phyloP scores from a whole-genome alignment of 495 filamentous ascomycete species.

The Neurospora sp. region DNA sequence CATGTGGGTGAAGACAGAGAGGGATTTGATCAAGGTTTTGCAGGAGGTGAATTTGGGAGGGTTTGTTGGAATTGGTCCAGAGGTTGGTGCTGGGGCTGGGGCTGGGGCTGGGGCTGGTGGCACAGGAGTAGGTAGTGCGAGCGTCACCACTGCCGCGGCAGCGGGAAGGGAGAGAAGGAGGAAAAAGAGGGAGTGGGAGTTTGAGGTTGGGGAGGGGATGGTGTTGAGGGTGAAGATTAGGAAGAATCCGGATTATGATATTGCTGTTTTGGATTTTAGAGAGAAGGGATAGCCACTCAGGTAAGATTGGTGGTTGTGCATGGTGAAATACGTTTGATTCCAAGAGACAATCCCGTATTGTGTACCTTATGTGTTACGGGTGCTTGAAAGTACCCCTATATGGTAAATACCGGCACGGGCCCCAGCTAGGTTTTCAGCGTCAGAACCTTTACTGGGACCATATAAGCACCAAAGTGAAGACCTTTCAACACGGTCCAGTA shows the following conservation, averaged over 20 bases:
- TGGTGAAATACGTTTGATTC: neutral
- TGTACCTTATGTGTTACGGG: neutral
- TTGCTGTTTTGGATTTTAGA: neutral
- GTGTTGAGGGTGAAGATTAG: neutral
- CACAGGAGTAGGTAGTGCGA: too few relatives aligned
- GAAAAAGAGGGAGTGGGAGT: neutral
- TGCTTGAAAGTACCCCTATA: neutral
- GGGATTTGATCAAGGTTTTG: neutral
- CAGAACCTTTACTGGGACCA: neutral
- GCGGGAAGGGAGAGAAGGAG: neutral
- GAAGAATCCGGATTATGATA: neutral
- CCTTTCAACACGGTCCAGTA: neutral
- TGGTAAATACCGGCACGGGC: neutral
- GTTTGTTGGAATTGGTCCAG: too few relatives aligned
- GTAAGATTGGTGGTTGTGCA: neutral
- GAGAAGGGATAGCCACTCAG: neutral
- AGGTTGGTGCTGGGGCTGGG: neutral
- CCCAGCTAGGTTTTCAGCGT: neutral
- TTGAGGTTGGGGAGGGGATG: neutral
- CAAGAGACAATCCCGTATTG: neutral
- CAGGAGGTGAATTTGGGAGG: too few relatives aligned
- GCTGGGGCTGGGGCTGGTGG: neutral
- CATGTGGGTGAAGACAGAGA: neutral
- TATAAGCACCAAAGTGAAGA: neutral
- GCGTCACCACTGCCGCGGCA: too few relatives aligned